phyloP scores from a whole-genome alignment of 495 filamentous ascomycete species.

The Oidiodendron maius region DNA sequence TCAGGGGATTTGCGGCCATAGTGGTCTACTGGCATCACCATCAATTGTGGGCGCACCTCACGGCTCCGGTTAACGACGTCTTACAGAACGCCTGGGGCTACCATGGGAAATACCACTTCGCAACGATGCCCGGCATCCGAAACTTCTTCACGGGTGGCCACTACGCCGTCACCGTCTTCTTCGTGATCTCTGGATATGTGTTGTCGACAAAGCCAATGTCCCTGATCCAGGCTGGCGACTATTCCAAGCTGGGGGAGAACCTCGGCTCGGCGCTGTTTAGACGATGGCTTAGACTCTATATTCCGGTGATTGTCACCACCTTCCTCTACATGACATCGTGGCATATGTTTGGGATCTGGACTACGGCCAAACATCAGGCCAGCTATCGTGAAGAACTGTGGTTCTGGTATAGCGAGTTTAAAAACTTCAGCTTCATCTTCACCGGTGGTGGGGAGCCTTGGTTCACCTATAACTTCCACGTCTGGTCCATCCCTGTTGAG shows the following conservation, averaged over 20 bases:
- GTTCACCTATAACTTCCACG: slow-evolving; percentile 54
- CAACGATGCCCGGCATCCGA: slow-evolving; percentile 56
- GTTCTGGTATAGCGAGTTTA: slow-evolving; percentile 50
- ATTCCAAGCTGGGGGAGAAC: slow-evolving; percentile 25
- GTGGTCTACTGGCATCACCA: slow-evolving; percentile 42
- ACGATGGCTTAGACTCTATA: slow-evolving; percentile 53
- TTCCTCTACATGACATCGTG: slow-evolving; percentile 43
- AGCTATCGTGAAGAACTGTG: slow-evolving; percentile 39
- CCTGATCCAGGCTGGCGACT: slow-evolving; percentile 42
- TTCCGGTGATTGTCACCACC: slow-evolving; percentile 52
- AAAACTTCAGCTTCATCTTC: slow-evolving; percentile 54
- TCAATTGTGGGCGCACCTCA: slow-evolving; percentile 11
- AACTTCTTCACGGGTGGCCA: slow-evolving; percentile 53
- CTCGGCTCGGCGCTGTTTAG: slow-evolving; percentile 59
- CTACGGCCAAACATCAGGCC: slow-evolving; percentile 25
- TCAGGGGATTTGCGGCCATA: slow-evolving; percentile 48
- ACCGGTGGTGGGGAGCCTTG: slow-evolving; percentile 37
- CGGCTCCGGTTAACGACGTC: slow-evolving; percentile 16
- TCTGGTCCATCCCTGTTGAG: slow-evolving; percentile 69
- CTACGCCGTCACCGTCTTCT: slow-evolving; percentile 67
- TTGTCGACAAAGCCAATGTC: slow-evolving; percentile 57
- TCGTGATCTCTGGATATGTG: slow-evolving; percentile 65
- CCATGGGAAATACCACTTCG: slow-evolving; percentile 31
- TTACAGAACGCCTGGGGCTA: slow-evolving; percentile 32
- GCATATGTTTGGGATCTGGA: slow-evolving; percentile 41